Base-by-base conservation (phyloP, 495 filamentous ascomycete genomes). In the Penicillium waksmanii region DNA sequence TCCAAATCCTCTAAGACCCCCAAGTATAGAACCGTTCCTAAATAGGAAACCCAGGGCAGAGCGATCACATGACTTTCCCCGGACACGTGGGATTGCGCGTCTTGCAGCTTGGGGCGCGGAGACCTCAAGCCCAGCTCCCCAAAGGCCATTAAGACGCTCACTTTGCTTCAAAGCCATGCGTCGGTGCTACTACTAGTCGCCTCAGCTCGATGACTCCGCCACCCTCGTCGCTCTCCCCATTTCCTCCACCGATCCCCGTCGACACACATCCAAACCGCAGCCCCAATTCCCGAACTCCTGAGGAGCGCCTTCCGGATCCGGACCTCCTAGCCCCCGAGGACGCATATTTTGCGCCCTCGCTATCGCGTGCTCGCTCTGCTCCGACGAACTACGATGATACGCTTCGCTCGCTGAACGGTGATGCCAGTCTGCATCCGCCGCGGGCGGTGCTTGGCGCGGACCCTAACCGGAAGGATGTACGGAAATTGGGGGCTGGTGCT, bases 271-370 rank as follows among this genome's bases (percentile, higher is more conserved):
- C 78, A 15, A 72, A 78, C 62, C 75, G 74, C 23, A 56, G 61
- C 64, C 49, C 65, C 69, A 27, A 27, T 27, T 57, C 69, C 25
- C 71, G 68, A 60, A 75, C 66, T 69, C 79, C 63, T 68, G 77
- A 61, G 60, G 80, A 80, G 70, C 69, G 82, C 69, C 71, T 83
- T 65, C 66, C 84, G 63, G 68, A 81, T 63, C 78, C 83, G n/a
- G 77, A 75, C 53, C 87, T 84, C 52, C 84, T 96, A 18, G 85
- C 90, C 15, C 92, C 92, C 33, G 90, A 93, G 73, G 91, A 96
- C 85, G 91, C 91, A 51, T 90, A 90, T 73, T 85, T 84, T 66
- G 75, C 85, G 19, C 67, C 78, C 5, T 82, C 84, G 0, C 81
- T 86, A 13, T 83, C 84, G 3, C 78, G 84, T 38, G 82, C 82